Percentiles rank a stretch among this genome's conserved stretches.
These are phyloP conservation scores for Alternaria ethzedia DNA, from an alignment of 2,329 filamentous ascomycete genomes.

Conservation along the genomic window DNA sequence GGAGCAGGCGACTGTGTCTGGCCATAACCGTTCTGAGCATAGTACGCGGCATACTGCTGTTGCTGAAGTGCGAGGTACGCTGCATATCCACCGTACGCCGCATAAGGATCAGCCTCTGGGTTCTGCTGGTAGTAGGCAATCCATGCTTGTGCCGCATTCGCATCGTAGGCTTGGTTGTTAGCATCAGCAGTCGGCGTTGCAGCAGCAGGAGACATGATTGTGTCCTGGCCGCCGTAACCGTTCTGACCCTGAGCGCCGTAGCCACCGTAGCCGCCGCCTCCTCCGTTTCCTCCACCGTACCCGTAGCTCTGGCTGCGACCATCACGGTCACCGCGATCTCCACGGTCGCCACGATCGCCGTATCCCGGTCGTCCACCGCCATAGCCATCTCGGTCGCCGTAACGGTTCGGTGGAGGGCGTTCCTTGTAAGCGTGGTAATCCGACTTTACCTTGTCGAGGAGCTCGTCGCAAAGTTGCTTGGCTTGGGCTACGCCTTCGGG, in stretches of 20 bases:
- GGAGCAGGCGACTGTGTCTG: constrained; percentile 37
- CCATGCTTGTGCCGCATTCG: constrained; percentile 84
- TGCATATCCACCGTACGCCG: constrained; percentile 80
- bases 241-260: constrained; percentile 46
- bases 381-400: constrained; percentile 51
- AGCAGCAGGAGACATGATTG: constrained; percentile 41
- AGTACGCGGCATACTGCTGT: constrained; percentile 41
- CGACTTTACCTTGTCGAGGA: constrained; percentile 83
- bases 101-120: constrained; percentile 87
- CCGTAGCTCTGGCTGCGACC: constrained; percentile 49
- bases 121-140: constrained; percentile 64
- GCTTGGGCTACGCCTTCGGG: constrained; percentile 83
- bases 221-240: constrained; percentile 23
- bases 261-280: constrained; percentile 48
- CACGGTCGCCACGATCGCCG: constrained; percentile 50
- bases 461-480: constrained; percentile 86
- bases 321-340: constrained; percentile 47
- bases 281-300: constrained; percentile 47
- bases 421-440: constrained; percentile 91
- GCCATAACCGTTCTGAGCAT: constrained; percentile 31
- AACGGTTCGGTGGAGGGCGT: constrained; percentile 60
- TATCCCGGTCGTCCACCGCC: constrained; percentile 48
- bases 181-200: constrained; percentile 52
- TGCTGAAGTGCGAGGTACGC: constrained; percentile 36
- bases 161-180: constrained; percentile 61